These are phyloP conservation scores for Schwanniomyces polymorphus DNA, from an alignment of 805 yeast genomes.

Conservation along the genomic window DNA sequence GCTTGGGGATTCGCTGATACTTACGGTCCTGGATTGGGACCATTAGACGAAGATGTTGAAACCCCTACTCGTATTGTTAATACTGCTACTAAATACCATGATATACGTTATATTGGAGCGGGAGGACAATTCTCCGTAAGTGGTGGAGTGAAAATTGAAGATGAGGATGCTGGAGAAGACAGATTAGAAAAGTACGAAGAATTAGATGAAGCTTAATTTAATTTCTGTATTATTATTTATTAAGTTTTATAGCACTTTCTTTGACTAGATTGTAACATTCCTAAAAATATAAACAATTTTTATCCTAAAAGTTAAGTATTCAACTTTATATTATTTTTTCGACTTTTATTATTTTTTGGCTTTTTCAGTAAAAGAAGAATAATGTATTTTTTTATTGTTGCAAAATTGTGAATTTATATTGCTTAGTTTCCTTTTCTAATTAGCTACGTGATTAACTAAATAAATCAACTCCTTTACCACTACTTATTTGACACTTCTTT, in stretches of 20 bases:
- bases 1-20: slow-evolving; percentile 99
- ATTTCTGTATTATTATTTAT: not conserved
- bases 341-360: too few relatives aligned
- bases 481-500: too few relatives aligned
- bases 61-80: slow-evolving; percentile 87
- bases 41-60: slow-evolving; percentile 83
- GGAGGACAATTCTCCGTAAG: slow-evolving; percentile 96
- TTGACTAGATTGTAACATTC: too few relatives aligned
- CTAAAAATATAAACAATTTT: too few relatives aligned
- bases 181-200: slow-evolving; percentile 54
- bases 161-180: slow-evolving; percentile 47
- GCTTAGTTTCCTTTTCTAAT: too few relatives aligned
- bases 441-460: too few relatives aligned
- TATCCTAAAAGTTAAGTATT: too few relatives aligned
- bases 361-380: too few relatives aligned
- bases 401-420: too few relatives aligned
- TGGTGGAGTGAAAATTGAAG: slow-evolving; percentile 72
- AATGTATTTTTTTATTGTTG: too few relatives aligned
- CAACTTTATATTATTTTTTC: too few relatives aligned
- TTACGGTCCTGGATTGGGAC: slow-evolving; percentile 94
- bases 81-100: slow-evolving; percentile 85
- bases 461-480: too few relatives aligned
- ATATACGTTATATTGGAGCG: slow-evolving; percentile 74
- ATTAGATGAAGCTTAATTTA: slow-evolving; percentile 32
- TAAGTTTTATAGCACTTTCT: not conserved